phyloP scores from a whole-genome alignment of 1,284 basidiomycete species.

The Sanghuangporus baumii region DNA sequence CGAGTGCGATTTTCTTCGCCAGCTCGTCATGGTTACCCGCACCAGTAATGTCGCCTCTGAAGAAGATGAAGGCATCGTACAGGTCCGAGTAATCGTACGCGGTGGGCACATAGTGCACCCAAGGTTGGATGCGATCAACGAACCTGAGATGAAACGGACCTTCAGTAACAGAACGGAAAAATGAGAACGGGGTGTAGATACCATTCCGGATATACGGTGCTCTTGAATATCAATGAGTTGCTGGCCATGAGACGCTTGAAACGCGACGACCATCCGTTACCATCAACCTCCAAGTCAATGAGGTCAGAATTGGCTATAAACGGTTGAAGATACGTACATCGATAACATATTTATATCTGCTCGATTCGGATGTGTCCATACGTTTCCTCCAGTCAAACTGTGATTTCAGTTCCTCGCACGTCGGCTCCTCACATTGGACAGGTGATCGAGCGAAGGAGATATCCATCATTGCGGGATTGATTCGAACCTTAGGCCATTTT shows the following conservation, averaged over 20 bases:
- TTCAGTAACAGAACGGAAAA: not conserved
- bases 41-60: constrained; percentile 42
- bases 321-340: constrained; percentile 38
- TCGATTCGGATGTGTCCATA: constrained; percentile 41
- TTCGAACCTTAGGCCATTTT: constrained; percentile 26
- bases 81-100: constrained; percentile 49
- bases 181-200: constrained; percentile 25
- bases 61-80: constrained; percentile 52
- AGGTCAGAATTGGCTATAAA: not conserved
- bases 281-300: constrained; percentile 42
- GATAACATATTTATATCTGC: constrained; percentile 59
- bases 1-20: constrained; percentile 49
- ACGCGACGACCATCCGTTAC: constrained; percentile 66
- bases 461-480: constrained; percentile 51
- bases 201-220: constrained; percentile 65
- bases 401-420: constrained; percentile 38
- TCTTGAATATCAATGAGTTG: constrained; percentile 58
- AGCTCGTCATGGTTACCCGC: constrained; percentile 47
- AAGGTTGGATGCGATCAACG: constrained; percentile 41
- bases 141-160: constrained; percentile 25
- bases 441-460: constrained; percentile 43
- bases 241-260: constrained; percentile 63
- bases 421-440: constrained; percentile 34
- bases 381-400: constrained; percentile 43
- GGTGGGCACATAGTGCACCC: constrained; percentile 61